Evolutionary conservation across 2,329 filamentous ascomycete species (phyloP), one percentile per base, ranked within the genome.

Genomic region (Neofusicoccum umdonicola): DNA sequence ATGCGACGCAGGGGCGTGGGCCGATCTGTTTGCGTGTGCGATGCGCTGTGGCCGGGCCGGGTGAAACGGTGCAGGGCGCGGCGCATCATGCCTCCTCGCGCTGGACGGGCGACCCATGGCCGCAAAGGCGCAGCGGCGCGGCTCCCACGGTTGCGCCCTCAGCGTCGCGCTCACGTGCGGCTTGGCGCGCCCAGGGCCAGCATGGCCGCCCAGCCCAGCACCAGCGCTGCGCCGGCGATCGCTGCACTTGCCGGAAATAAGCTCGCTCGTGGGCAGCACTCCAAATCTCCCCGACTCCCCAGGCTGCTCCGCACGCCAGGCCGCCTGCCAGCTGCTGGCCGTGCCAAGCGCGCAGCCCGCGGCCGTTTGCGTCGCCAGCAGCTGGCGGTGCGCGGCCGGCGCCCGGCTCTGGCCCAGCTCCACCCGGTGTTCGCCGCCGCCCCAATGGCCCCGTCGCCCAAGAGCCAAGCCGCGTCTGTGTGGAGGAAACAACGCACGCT

Each of bases 1-100:
- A 58, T 58, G 54, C 54, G 54, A 57, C 39, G 39, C 54, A 57
- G 54, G 54, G 54, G 54, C 54, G 54, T 34, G 54, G 39, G 54
- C n/a, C 22, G 54, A 44, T 58, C 39, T 45, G 54, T 58, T 58
- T 44, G 39, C 39, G 22, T 44, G 22, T 37, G 27, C 17, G 11
- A 13, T 50, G 47, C 27, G 22, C 27, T n/a, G 47, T 19, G 42
- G n/a, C 45, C 51, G 13, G 52, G 19, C 52, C 37, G 52, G 52
- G 37, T 56, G 52, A 56, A 56, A 56, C 52, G 52, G 51, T n/a
- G n/a, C 17, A 31, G 15, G 22, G 12, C 22, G 47, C 13, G 48
- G n/a, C 15, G 50, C 50, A 4, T 35, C 45, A 27, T 48, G 45
- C 45, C 50, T 51, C n/a, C n/a, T 22, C 37, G 34, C 50, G 50